These are phyloP conservation scores for Starmerella scarabaei DNA, from an alignment of 805 yeast species.

Conservation along the genomic window DNA sequence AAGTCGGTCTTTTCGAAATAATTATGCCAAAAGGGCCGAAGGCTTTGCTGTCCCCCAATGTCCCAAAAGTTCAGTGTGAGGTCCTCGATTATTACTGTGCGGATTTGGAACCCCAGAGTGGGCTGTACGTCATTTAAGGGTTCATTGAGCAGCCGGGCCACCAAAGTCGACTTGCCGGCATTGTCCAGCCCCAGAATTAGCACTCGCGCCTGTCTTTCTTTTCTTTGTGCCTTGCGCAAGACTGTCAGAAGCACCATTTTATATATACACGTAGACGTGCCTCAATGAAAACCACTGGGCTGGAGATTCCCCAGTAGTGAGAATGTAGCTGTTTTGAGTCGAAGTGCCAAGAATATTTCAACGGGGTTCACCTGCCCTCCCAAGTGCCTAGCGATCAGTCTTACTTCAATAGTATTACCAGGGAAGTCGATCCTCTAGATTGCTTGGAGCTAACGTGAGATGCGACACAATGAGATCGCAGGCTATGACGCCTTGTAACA, in stretches of 20 bases:
- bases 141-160: slow-evolving; percentile 41
- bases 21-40: slow-evolving; percentile 86
- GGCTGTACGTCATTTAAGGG: slow-evolving; percentile 55
- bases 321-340: no score
- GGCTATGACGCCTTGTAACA: no score
- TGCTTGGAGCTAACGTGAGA: no score
- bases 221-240: slow-evolving; percentile 67
- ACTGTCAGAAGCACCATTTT: slow-evolving; percentile 71
- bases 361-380: no score
- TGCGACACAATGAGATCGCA: no score
- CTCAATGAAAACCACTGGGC: no score
- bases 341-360: no score
- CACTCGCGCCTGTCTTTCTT: slow-evolving; percentile 64
- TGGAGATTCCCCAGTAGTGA: no score
- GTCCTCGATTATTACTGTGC: slow-evolving; percentile 35
- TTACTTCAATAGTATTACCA: no score
- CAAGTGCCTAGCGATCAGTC: no score
- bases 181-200: slow-evolving; percentile 77
- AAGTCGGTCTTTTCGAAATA: slow-evolving; percentile 74
- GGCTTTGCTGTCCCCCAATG: slow-evolving; percentile 77
- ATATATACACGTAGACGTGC: no score
- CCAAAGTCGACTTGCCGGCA: slow-evolving; percentile 81
- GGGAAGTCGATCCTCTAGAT: no score
- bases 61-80: slow-evolving; percentile 42
- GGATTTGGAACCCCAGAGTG: slow-evolving; percentile 80